Evolutionary conservation across 495 filamentous ascomycete species (phyloP), one percentile per base, ranked within the genome.

Genomic region (Penicillium arizonense): DNA sequence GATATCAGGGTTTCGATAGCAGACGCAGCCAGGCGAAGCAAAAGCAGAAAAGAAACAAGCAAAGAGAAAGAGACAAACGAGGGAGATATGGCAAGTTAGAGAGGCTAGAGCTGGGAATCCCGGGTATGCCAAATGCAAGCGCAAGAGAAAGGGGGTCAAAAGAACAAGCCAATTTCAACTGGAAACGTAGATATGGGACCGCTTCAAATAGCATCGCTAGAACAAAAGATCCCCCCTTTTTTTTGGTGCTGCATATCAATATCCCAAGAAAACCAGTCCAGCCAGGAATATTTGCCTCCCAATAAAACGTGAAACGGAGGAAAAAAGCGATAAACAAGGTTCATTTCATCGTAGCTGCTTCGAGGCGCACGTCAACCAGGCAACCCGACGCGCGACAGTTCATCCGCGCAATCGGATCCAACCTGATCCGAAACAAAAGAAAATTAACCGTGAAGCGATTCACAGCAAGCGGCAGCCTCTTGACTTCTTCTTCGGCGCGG

Each of bases 401-500:
- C 36, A 26, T 32, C 44, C 8, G 24, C 50, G 58, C 37, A 51
- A 21, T 33, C 9, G 51, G 53, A 64, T 30, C 62, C 46, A 52
- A 65, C 63, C 66, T 63, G 59, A 57, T 50, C 56, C 42, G 43
- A 57, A 42, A 34, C 44, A 26, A 44, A 24, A 48, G 52, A 52
- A 37, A 26, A 14, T 51, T 7, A 30, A 30, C 26, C 40, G 20
- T 50, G 30, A 45, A 21, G 45, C 5, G 39, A 52, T 54, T 69
- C 63, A 77, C 67, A 78, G 60, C 60, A 78, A 54, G 48, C 71
- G 66, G 53, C 75, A 78, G 40, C 63, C 57, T 48, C 68, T 72
- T 52, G 61, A 61, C 76, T 86, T 87, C 78, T 88, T 90, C 48
- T 82, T 82, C 32, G 80, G 76, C 8, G 90, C 87, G n/a, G 90